Conservation (phyloP, 2,329 filamentous ascomycete species). For the Penicillium corylophilum region DNA sequence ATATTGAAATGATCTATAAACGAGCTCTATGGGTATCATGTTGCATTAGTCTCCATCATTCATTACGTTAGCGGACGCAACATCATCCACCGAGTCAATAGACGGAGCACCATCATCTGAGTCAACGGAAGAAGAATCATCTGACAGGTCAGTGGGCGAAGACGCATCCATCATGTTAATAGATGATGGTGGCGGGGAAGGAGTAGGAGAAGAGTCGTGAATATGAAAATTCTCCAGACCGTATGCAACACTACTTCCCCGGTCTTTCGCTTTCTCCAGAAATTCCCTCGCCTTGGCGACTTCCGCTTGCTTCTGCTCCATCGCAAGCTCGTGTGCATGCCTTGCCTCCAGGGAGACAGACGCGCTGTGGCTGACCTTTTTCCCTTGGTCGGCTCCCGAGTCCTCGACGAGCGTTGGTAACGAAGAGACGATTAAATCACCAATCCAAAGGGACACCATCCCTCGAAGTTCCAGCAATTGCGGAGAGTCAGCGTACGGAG, state of each 20-base stretch:
- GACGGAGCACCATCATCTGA: too few relatives aligned
- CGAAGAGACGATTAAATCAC: slow-evolving; percentile 57
- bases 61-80: not conserved
- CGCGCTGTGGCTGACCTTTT: slow-evolving; percentile 20
- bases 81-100: too few relatives aligned
- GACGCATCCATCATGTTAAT: too few relatives aligned
- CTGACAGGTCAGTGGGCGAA: too few relatives aligned
- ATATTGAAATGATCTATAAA: not conserved
- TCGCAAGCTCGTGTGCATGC: slow-evolving; percentile 34
- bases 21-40: not conserved
- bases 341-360: slow-evolving; percentile 31
- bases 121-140: too few relatives aligned
- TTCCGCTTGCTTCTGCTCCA: slow-evolving; percentile 34
- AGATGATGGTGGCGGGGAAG: too few relatives aligned
- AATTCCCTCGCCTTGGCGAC: slow-evolving; percentile 33
- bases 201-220: slow-evolving; percentile 17
- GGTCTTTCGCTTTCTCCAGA: slow-evolving; percentile 34
- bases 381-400: slow-evolving; percentile 14
- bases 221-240: slow-evolving; percentile 33
- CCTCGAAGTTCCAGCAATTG: slow-evolving; percentile 69
- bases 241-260: slow-evolving; percentile 30
- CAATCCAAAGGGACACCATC: slow-evolving; percentile 73
- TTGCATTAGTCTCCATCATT: not conserved
- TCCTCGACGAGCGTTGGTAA: slow-evolving; percentile 22
- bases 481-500: slow-evolving; percentile 67